These are phyloP conservation scores for Asterionellopsis glacialis DNA, from an alignment of 108 stramenopile genomes.

Conservation along the genomic window DNA sequence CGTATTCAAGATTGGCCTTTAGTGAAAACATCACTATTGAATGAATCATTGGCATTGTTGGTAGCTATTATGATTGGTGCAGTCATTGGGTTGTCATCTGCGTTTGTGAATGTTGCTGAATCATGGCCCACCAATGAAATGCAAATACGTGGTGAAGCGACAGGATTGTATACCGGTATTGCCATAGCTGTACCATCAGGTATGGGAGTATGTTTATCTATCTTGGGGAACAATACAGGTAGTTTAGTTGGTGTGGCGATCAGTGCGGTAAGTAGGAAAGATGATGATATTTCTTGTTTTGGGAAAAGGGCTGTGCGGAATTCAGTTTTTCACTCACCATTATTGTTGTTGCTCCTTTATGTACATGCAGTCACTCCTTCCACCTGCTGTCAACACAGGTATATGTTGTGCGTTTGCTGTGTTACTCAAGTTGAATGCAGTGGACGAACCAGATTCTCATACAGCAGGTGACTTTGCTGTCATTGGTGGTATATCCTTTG, in stretches of 20 bases:
- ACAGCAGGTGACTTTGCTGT: conserved; percentile 14
- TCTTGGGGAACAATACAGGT: conserved; percentile 66
- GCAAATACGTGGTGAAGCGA: conserved; percentile 39
- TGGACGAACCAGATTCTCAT: not conserved
- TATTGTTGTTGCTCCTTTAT: no score
- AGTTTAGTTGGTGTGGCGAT: conserved; percentile 85
- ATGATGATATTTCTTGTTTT: no score
- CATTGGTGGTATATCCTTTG: conserved; percentile 37
- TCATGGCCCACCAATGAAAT: conserved; percentile 76
- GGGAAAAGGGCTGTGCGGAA: no score
- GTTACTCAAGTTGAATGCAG: conserved; percentile 6
- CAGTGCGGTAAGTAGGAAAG: conserved; percentile 27
- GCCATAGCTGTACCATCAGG: conserved; percentile 82
- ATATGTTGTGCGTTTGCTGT: conserved; percentile 22
- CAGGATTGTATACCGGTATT: conserved; percentile 52
- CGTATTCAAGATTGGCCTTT: conserved; percentile 58
- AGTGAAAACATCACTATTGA: conserved; percentile 34
- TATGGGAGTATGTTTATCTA: conserved; percentile 78
- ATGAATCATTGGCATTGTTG: conserved; percentile 53
- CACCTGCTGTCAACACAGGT: conserved; percentile 75
- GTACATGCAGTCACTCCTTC: conserved; percentile 47
- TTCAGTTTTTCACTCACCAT: no score
- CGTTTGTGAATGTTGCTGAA: conserved; percentile 30
- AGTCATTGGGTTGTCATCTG: conserved; percentile 23
- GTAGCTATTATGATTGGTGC: conserved; percentile 62